phyloP scores from a whole-genome alignment of 176 grass and related monocot genomes.

The Avena sativa region DNA sequence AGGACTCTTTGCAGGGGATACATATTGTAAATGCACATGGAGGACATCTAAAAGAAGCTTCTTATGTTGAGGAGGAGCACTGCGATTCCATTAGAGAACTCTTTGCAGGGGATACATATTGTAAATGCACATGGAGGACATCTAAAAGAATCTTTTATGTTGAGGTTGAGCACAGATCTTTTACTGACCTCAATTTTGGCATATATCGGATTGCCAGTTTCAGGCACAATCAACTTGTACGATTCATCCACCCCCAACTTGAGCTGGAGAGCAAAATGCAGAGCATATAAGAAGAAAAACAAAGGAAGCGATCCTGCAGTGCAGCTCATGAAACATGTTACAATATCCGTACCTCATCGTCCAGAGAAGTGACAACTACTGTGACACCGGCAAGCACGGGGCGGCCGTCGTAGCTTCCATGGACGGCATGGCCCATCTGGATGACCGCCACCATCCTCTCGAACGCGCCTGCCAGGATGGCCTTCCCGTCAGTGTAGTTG shows the following conservation, averaged over 20 bases:
- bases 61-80: too few relatives aligned
- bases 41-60: too few relatives aligned
- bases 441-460: slow-evolving; percentile 65
- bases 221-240: slow-evolving; percentile 66
- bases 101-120: too few relatives aligned
- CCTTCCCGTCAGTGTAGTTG: background rate
- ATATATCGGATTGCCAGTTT: slow-evolving; percentile 49
- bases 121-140: too few relatives aligned
- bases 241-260: slow-evolving; percentile 74
- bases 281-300: background rate
- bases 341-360: slow-evolving; percentile 49
- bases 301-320: background rate
- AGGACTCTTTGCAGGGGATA: too few relatives aligned
- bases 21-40: too few relatives aligned
- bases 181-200: slow-evolving; percentile 74
- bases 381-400: slow-evolving; percentile 54
- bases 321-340: background rate
- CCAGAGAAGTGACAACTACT: slow-evolving; percentile 52
- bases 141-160: too few relatives aligned
- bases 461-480: slow-evolving; percentile 46
- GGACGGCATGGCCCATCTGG: slow-evolving; percentile 18
- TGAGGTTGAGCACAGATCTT: background rate
- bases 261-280: slow-evolving; percentile 53
- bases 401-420: too few relatives aligned
- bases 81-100: too few relatives aligned